Percentiles rank a stretch among this genome's conserved stretches.
Evolutionary conservation across 306 rosid species (phyloP).

Genomic region (Rubus parviflorus): DNA sequence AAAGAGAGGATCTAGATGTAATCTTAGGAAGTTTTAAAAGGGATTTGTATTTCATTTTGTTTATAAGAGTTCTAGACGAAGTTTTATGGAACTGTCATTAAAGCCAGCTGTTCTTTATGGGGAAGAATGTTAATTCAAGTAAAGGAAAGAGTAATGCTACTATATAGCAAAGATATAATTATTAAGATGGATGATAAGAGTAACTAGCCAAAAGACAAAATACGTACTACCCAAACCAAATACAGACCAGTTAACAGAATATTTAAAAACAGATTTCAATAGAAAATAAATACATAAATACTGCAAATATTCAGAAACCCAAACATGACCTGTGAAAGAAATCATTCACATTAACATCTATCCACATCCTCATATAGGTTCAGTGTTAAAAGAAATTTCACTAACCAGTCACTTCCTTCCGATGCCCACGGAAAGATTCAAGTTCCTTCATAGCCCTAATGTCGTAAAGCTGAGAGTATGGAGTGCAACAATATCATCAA

Average conservation of each 20-base stretch:
- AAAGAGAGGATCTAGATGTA: background rate
- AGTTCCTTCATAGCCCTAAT: constrained; percentile 99
- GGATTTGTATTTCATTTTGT: background rate
- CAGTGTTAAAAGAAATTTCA: constrained; percentile 22
- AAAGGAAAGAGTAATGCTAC: background rate
- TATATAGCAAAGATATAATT: background rate
- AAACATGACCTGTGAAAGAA: background rate
- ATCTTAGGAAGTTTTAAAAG: background rate
- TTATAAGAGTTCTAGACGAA: background rate
- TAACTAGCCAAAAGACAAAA: background rate
- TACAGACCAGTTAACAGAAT: background rate
- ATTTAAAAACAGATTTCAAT: background rate
- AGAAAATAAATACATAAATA: background rate
- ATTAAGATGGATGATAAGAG: background rate
- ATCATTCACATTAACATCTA: background rate
- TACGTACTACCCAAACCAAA: background rate
- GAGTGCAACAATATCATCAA: constrained; percentile 17
- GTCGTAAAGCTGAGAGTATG: constrained; percentile 77
- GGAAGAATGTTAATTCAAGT: background rate
- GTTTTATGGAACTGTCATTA: background rate
- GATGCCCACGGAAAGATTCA: constrained; percentile 96
- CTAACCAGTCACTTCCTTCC: constrained; percentile 92
- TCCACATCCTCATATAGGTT: background rate
- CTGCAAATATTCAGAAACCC: background rate
- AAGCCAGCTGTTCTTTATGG: background rate